Evolutionary conservation across 1,284 basidiomycete genomes (phyloP).

Genomic region (Ustanciosporium gigantosporum): DNA sequence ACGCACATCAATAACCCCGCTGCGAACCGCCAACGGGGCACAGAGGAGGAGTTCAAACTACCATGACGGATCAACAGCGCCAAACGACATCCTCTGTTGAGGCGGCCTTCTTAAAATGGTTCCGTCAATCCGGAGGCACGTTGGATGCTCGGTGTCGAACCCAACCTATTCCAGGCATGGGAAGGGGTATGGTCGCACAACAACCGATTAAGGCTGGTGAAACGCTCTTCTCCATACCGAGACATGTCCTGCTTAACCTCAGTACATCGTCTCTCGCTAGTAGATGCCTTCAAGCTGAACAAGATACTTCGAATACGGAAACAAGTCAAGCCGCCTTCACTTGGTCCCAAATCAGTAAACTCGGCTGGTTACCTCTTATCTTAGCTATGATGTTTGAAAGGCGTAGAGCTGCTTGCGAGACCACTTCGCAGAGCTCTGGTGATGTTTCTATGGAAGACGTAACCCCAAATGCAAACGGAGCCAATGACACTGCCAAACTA

Average conservation of each 20-base stretch:
- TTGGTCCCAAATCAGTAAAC: slow-evolving; percentile 34
- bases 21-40: too few species aligned
- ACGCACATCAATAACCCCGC: too few species aligned
- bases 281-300: slow-evolving; percentile 20
- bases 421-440: slow-evolving; percentile 5
- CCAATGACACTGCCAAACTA: slow-evolving; percentile 1
- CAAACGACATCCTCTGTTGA: slow-evolving; percentile 33
- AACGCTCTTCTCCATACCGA: slow-evolving; percentile 81
- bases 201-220: slow-evolving; percentile 74
- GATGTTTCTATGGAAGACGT: slow-evolving; percentile 36
- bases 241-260: slow-evolving; percentile 75
- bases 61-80: neutral
- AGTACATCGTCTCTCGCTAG: slow-evolving; percentile 70
- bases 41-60: too few species aligned
- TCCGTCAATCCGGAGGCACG: slow-evolving; percentile 58
- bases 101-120: slow-evolving; percentile 61
- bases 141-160: slow-evolving; percentile 64
- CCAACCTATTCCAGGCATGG: slow-evolving; percentile 67
- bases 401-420: slow-evolving; percentile 21
- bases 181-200: slow-evolving; percentile 74
- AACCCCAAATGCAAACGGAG: neutral
- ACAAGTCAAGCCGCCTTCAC: neutral
- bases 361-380: slow-evolving; percentile 85
- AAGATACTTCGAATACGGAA: neutral
- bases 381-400: slow-evolving; percentile 95